A percentile compares a stretch with the other conserved stretches of the same genome.
phyloP scores from a whole-genome alignment of 2,329 filamentous ascomycete genomes.

The Sclerotinia trifoliorum region DNA sequence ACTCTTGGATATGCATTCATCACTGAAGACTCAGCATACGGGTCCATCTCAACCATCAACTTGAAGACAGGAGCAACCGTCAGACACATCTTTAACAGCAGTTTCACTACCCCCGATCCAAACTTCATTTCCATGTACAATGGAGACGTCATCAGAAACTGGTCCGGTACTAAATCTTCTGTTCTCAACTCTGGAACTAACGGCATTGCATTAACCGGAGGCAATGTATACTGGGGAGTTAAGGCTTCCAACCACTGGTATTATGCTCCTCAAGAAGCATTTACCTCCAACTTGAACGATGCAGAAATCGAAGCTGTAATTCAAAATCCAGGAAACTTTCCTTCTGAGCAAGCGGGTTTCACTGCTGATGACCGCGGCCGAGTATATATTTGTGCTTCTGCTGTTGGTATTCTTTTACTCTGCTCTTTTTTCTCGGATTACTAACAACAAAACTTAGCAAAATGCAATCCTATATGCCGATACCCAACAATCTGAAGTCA shows the following conservation, averaged over 20 bases:
- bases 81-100: conserved; percentile 4
- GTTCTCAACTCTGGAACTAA: background rate
- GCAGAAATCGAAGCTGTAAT: conserved; percentile 1
- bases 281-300: conserved; percentile 6
- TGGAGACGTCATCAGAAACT: conserved; percentile 13
- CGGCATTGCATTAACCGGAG: background rate
- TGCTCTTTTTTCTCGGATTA: no score
- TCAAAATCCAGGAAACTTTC: conserved; percentile 8
- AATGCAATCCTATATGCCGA: conserved; percentile 10
- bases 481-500: conserved; percentile 5
- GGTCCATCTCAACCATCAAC: background rate
- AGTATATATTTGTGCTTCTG: conserved; percentile 12
- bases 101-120: background rate
- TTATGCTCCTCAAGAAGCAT: conserved; percentile 1
- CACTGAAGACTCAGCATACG: conserved; percentile 2
- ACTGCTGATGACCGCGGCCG: conserved; percentile 5
- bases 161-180: background rate
- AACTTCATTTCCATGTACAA: conserved; percentile 12
- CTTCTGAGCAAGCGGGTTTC: conserved; percentile 5
- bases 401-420: background rate
- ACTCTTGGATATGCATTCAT: conserved; percentile 11
- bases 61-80: background rate
- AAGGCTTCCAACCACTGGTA: conserved; percentile 16
- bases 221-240: background rate
- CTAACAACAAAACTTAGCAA: background rate